Evolutionary conservation across 2,329 filamentous ascomycete species (phyloP).

Genomic region (Teratosphaeria viscida): DNA sequence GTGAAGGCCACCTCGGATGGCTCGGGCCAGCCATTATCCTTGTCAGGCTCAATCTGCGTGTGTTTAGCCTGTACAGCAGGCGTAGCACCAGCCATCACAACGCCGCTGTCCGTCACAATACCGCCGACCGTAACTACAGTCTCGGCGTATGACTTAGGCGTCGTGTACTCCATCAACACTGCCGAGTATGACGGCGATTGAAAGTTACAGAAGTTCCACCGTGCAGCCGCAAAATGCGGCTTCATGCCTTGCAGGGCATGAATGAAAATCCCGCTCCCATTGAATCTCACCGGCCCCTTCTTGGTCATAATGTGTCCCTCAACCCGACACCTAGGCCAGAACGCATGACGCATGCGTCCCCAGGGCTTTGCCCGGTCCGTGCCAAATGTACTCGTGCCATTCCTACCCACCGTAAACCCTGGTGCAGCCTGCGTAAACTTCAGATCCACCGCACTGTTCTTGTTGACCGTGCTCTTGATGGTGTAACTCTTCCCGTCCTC

Average conservation of each 20-base stretch:
- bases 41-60: slow-evolving; percentile 57
- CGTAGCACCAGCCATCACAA: slow-evolving; percentile 60
- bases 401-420: slow-evolving; percentile 73
- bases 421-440: slow-evolving; percentile 67
- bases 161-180: slow-evolving; percentile 91
- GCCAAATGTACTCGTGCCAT: slow-evolving; percentile 76
- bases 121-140: slow-evolving; percentile 76
- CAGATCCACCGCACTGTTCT: slow-evolving; percentile 72
- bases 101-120: slow-evolving; percentile 69
- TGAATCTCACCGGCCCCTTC: slow-evolving; percentile 65
- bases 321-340: slow-evolving; percentile 80
- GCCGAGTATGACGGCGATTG: slow-evolving; percentile 80
- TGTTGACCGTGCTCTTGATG: slow-evolving; percentile 82
- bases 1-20: slow-evolving; percentile 63
- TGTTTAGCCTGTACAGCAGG: slow-evolving; percentile 58
- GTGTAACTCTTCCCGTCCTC: slow-evolving; percentile 73
- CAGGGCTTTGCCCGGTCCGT: slow-evolving; percentile 79
- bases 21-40: slow-evolving; percentile 79
- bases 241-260: slow-evolving; percentile 97
- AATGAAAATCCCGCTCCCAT: slow-evolving; percentile 67
- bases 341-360: slow-evolving; percentile 84
- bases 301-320: slow-evolving; percentile 79
- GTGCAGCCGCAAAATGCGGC: slow-evolving; percentile 82
- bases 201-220: slow-evolving; percentile 91
- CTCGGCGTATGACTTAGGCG: slow-evolving; percentile 81